Base-by-base conservation (phyloP, 768 basidiomycete genomes). In the Collybiopsis luxurians region DNA sequence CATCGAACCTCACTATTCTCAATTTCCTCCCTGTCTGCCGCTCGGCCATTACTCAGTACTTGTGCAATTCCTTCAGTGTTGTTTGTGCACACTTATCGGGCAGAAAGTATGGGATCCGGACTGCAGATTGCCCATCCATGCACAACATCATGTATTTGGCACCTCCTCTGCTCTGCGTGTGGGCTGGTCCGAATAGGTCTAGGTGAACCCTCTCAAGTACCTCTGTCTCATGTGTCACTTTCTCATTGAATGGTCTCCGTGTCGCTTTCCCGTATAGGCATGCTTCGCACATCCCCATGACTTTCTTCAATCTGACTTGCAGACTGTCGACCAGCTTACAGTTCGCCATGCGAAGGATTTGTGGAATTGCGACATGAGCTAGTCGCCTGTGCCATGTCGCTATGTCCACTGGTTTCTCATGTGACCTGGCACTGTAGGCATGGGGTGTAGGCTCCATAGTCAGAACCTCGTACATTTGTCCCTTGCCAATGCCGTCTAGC, bases 261-360 rank as follows among this genome's bases (percentile, higher is more conserved):
- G 58, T 53, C 9, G 68, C 65, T 48, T 69, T 66, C 13, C 65
- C 63, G 31, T 63, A 64, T 0, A 69, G 60, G 54, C 71, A 71
- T 47, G 67, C 64, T n/a, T 69, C 58, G 42, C 69, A 71, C 11
- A 53, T 4, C 0, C 17, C 28, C 12, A 1, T 2, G 17, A 47
- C 27, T 3, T 3, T 30, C 0, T 19, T 47, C 4, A 28, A 48
- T 2, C 27, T 55, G n/a, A 69, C 54, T 0, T 60, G 31, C 3
- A 73, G 39, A 0, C 68, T 66, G 13, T 61, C 53, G 2, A 70
- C 67, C 0, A 68, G 38, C 0, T 51, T 47, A 51, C 57, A 57
- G 11, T 17, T 49, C 3, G 53, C 27, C 60, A 68, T 57, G 1
- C 53, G 28, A 1, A 43, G 13, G 4, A 73, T 60, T 0, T 40